phyloP scores from a whole-genome alignment of 768 basidiomycete species.

The Panaeolus cyanescens region DNA sequence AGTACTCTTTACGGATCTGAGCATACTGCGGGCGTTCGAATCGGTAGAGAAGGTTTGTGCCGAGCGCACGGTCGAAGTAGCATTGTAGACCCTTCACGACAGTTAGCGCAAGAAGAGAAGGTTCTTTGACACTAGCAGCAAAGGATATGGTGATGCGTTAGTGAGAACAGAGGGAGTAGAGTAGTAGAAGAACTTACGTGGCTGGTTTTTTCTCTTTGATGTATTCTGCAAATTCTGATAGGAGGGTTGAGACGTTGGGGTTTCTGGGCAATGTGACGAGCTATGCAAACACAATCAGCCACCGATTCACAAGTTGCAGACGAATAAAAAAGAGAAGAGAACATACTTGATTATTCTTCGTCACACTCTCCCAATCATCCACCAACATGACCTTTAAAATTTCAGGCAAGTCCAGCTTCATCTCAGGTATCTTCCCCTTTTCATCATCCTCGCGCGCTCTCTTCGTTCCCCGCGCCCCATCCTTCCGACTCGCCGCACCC shows the following conservation, averaged over 20 bases:
- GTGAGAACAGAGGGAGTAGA: not conserved
- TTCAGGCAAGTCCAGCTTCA: constrained; percentile 90
- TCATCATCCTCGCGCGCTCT: constrained; percentile 84
- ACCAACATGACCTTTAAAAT: constrained; percentile 86
- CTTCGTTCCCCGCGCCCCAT: constrained; percentile 67
- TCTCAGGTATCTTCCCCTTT: constrained; percentile 75
- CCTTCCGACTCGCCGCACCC: constrained; percentile 48
- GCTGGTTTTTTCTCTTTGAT: constrained; percentile 51
- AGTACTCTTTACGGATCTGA: constrained; percentile 69
- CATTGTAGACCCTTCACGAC: constrained; percentile 82
- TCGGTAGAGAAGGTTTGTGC: constrained; percentile 89
- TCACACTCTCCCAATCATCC: constrained; percentile 97
- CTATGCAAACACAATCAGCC: constrained; percentile 38
- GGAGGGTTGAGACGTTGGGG: constrained; percentile 76
- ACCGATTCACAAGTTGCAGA: not conserved
- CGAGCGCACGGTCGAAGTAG: constrained; percentile 93
- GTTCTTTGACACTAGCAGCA: constrained; percentile 61
- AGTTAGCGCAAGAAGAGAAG: constrained; percentile 70
- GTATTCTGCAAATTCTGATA: constrained; percentile 76
- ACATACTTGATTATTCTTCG: constrained; percentile 87
- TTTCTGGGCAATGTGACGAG: constrained; percentile 80
- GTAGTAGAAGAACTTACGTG: constrained; percentile 35
- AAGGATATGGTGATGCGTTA: not conserved
- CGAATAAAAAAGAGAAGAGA: not conserved
- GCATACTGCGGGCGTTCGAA: constrained; percentile 95